A percentile compares a stretch with the other conserved stretches of the same genome.
phyloP scores from a whole-genome alignment of 768 basidiomycete species.

The Rhizopogon rudus region DNA sequence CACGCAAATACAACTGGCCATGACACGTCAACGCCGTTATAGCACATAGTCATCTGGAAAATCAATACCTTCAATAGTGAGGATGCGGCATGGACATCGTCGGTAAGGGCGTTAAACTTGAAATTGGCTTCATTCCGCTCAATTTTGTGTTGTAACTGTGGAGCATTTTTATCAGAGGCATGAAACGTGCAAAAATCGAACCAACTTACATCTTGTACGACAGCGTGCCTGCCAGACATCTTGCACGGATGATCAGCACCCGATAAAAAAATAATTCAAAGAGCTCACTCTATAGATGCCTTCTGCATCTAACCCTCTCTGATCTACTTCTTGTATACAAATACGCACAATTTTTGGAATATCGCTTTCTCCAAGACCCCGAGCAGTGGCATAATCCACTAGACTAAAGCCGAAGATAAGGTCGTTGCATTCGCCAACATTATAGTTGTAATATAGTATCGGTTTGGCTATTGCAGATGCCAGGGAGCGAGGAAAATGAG shows the following conservation, averaged over 20 bases:
- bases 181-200: not conserved
- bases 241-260: slow-evolving; percentile 21
- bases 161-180: slow-evolving; percentile 3
- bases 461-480: slow-evolving; percentile 65
- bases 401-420: slow-evolving; percentile 87
- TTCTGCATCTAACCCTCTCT: slow-evolving; percentile 70
- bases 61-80: slow-evolving; percentile 73
- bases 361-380: slow-evolving; percentile 65
- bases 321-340: slow-evolving; percentile 80
- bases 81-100: slow-evolving; percentile 81
- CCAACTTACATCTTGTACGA: slow-evolving; percentile 69
- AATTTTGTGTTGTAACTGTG: slow-evolving; percentile 77
- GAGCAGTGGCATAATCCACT: slow-evolving; percentile 83
- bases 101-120: slow-evolving; percentile 60
- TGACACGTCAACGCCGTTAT: slow-evolving; percentile 1
- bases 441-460: slow-evolving; percentile 69
- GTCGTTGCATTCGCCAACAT: slow-evolving; percentile 83
- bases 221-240: slow-evolving; percentile 83
- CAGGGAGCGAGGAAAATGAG: slow-evolving; percentile 56
- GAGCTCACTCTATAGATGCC: slow-evolving; percentile 71
- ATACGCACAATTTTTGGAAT: slow-evolving; percentile 77
- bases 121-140: slow-evolving; percentile 80
- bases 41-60: not conserved
- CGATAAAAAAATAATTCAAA: not conserved
- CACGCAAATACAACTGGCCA: slow-evolving; percentile 69